Percentiles rank a stretch among this genome's conserved stretches.
Conservation (phyloP, 176 grass and related monocot species). For the Phoenix dactylifera region DNA sequence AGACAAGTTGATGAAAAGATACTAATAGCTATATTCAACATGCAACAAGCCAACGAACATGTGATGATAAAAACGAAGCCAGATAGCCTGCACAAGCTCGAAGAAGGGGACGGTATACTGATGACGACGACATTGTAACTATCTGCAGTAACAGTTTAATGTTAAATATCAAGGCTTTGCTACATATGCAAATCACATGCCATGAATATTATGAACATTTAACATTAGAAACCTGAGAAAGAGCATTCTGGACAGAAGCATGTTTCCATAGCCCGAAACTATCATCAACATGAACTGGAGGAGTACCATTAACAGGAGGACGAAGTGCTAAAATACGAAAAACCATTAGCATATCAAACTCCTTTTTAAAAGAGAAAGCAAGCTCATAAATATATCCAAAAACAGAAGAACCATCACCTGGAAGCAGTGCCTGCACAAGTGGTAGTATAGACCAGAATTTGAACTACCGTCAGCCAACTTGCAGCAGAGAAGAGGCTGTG, state of each 20-base stretch:
- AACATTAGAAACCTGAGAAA: constrained; percentile 58
- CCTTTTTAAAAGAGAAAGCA: background rate
- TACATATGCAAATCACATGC: background rate
- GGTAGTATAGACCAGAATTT: constrained; percentile 79
- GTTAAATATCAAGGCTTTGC: background rate
- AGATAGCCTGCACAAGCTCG: constrained; percentile 87
- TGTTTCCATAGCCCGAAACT: constrained; percentile 79
- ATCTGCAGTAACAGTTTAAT: constrained; percentile 50
- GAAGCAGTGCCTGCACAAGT: constrained; percentile 91
- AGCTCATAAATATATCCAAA: background rate
- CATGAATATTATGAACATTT: background rate
- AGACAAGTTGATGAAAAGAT: too few species aligned
- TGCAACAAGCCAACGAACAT: constrained; percentile 48
- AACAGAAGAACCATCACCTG: constrained; percentile 37
- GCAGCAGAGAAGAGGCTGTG: constrained; percentile 53
- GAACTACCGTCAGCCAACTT: constrained; percentile 72
- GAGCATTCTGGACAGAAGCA: constrained; percentile 59
- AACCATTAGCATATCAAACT: constrained; percentile 11
- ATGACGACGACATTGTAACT: constrained; percentile 73
- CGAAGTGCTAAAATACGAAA: constrained; percentile 59
- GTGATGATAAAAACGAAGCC: constrained; percentile 70
- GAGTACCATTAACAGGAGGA: constrained; percentile 45
- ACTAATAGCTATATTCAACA: constrained; percentile 7
- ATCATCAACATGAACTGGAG: constrained; percentile 68
- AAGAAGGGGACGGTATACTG: constrained; percentile 72